Conservation (phyloP, 345 rosid genomes). For the Eucalyptus grandis region DNA sequence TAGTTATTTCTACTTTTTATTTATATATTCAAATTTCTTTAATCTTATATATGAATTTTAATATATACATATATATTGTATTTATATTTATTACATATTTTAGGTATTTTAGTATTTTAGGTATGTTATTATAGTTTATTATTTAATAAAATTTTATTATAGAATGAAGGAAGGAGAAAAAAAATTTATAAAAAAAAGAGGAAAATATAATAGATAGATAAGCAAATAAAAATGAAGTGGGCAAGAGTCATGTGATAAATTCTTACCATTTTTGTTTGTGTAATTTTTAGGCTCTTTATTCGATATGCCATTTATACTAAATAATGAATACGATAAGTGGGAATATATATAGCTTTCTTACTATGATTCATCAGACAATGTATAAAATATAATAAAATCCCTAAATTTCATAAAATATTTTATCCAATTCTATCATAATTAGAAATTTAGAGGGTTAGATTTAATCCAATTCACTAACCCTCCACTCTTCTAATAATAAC, state of each 20-base stretch:
- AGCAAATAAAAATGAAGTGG: not conserved
- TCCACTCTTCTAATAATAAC: not conserved
- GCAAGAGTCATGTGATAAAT: not conserved
- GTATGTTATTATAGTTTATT: not conserved
- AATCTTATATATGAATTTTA: not conserved
- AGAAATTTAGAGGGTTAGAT: not conserved
- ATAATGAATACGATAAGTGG: not conserved
- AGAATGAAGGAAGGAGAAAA: not conserved
- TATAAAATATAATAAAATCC: not conserved
- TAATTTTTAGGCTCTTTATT: not conserved
- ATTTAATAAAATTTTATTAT: too few relatives aligned
- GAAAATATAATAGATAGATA: too few relatives aligned
- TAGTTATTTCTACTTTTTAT: too few relatives aligned
- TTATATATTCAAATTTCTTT: too few relatives aligned
- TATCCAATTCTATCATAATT: too few relatives aligned
- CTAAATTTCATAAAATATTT: not conserved
- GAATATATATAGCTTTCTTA: too few relatives aligned
- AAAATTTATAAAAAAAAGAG: too few relatives aligned
- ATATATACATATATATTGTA: too few relatives aligned
- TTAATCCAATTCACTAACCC: not conserved
- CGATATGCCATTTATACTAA: fast-evolving
- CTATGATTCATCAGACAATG: not conserved
- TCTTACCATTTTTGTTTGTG: not conserved
- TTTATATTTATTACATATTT: too few relatives aligned
- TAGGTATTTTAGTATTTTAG: not conserved